These are phyloP conservation scores for Penstemon barbatus DNA, from an alignment of 257 asterid species.

Conservation along the genomic window DNA sequence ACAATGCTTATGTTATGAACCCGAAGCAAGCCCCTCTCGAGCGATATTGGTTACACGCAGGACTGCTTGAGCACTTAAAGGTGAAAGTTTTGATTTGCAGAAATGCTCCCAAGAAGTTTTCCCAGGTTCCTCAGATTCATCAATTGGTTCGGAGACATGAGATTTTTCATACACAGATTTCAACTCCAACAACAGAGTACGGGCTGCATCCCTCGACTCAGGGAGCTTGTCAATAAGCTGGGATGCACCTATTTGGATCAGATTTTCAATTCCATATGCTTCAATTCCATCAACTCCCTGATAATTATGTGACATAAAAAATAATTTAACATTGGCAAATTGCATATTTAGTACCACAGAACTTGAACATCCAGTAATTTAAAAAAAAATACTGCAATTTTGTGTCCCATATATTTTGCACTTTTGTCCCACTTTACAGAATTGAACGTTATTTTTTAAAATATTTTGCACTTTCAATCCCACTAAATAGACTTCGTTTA, in stretches of 20 bases:
- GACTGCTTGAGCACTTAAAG: constrained; percentile 86
- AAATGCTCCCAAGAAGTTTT: constrained; percentile 73
- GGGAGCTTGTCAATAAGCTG: constrained; percentile 93
- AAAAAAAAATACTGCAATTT: no score
- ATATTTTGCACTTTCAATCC: no score
- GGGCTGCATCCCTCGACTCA: constrained; percentile 93
- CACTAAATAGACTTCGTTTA: no score
- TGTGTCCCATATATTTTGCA: no score
- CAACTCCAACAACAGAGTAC: constrained; percentile 70
- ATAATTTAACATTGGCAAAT: not conserved
- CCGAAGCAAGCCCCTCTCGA: constrained; percentile 54
- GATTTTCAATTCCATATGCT: constrained; percentile 74
- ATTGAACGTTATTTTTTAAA: no score
- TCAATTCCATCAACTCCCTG: constrained; percentile 81
- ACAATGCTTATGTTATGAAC: constrained; percentile 47
- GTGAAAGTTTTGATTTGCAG: constrained; percentile 85
- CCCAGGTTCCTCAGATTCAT: constrained; percentile 40
- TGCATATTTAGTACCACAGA: no score
- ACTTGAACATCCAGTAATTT: no score
- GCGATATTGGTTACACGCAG: constrained; percentile 78
- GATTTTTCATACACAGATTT: constrained; percentile 59
- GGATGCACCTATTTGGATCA: constrained; percentile 77
- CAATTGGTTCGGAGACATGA: constrained; percentile 32
- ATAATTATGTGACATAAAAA: constrained; percentile 16
- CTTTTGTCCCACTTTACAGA: no score